Evolutionary conservation across 73 alveolate species (phyloP).

Genomic region (Uronychia binucleata): DNA sequence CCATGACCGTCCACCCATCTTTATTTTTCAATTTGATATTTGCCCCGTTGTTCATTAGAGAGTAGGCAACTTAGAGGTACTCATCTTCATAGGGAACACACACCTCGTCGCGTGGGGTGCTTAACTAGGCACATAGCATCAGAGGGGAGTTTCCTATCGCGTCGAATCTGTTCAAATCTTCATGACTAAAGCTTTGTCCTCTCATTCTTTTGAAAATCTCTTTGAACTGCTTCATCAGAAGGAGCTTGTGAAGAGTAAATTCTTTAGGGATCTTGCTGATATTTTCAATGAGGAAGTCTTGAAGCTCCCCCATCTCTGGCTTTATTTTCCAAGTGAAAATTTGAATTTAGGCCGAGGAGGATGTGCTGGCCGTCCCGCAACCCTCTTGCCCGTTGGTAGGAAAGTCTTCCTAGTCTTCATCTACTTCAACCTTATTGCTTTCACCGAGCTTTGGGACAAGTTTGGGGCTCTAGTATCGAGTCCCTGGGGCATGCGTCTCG

Average conservation of each 20-base stretch:
- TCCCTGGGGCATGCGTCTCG: too few relatives aligned
- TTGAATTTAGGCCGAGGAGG: neutral
- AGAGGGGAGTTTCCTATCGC: slow-evolving; percentile 80
- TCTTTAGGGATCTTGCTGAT: neutral
- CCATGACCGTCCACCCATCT: slow-evolving; percentile 85
- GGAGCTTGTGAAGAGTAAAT: neutral
- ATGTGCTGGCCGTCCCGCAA: neutral
- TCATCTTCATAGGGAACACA: slow-evolving; percentile 40
- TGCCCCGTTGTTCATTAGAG: slow-evolving; percentile 62
- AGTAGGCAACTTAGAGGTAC: slow-evolving; percentile 46
- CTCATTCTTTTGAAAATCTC: neutral
- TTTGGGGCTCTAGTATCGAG: too few relatives aligned
- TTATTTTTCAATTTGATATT: slow-evolving; percentile 71
- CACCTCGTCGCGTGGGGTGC: slow-evolving; percentile 1
- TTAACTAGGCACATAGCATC: slow-evolving; percentile 74
- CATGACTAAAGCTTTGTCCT: neutral
- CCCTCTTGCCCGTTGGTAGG: neutral
- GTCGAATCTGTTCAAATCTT: slow-evolving; percentile 52
- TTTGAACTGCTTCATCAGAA: neutral
- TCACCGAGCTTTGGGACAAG: neutral
- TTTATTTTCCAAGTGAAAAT: neutral
- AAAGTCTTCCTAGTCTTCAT: neutral
- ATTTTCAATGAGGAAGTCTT: too few relatives aligned
- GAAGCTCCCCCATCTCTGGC: neutral
- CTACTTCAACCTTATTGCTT: neutral